Conservation (phyloP, 306 rosid genomes). For the Ormosia semicastrata region DNA sequence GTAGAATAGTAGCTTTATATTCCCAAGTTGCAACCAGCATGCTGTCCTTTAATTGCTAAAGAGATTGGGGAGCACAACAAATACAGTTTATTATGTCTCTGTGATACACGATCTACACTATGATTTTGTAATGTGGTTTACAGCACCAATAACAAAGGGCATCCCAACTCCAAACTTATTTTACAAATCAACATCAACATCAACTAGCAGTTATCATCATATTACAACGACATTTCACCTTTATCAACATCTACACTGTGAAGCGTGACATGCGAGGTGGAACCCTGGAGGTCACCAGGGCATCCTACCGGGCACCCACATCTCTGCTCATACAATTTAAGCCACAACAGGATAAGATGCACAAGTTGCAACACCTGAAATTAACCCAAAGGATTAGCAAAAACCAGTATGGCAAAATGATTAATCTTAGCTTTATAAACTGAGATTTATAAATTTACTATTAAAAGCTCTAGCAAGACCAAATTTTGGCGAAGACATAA, state of each 20-base stretch:
- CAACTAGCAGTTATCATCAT: slow-evolving; percentile 4
- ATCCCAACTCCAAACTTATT: slow-evolving; percentile 20
- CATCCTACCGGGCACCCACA: slow-evolving; percentile 1
- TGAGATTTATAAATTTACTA: neutral
- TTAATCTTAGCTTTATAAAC: neutral
- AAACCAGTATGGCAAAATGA: slow-evolving; percentile 6
- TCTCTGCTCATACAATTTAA: slow-evolving; percentile 21
- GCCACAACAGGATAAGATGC: slow-evolving; percentile 90
- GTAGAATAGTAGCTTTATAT: too few species aligned
- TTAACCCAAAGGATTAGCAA: slow-evolving; percentile 19
- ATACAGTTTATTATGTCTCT: neutral
- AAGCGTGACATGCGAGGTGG: slow-evolving; percentile 19
- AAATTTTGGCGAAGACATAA: neutral
- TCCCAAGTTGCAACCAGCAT: neutral
- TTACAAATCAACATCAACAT: slow-evolving; percentile 22
- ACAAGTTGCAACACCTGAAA: slow-evolving; percentile 89
- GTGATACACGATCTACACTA: slow-evolving; percentile 27
- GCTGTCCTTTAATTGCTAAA: neutral
- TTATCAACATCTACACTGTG: neutral
- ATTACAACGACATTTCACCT: slow-evolving; percentile 20
- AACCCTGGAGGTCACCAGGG: neutral
- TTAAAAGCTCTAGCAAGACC: neutral
- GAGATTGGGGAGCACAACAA: neutral
- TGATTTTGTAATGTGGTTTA: neutral
- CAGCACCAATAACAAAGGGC: neutral